phyloP scores from a whole-genome alignment of 345 rosid species.

The Brassica carinata region DNA sequence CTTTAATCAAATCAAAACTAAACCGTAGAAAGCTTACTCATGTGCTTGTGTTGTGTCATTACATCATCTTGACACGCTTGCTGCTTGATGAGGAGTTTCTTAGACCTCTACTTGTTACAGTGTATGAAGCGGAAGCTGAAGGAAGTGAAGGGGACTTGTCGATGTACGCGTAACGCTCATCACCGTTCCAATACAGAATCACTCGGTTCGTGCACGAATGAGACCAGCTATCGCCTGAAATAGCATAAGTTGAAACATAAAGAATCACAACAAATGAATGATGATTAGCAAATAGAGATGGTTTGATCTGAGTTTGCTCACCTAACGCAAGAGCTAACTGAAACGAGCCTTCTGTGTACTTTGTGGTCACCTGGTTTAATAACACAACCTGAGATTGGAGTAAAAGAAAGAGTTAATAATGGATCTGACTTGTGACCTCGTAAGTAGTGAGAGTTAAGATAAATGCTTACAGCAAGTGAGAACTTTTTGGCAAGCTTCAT shows the following conservation, averaged over 20 bases:
- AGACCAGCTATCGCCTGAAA: slow-evolving; percentile 66
- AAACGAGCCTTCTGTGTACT: slow-evolving; percentile 71
- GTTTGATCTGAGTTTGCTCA: slow-evolving; percentile 24
- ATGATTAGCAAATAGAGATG: neutral
- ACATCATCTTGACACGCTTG: slow-evolving; percentile 71
- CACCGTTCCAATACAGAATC: slow-evolving; percentile 73
- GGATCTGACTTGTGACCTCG: neutral
- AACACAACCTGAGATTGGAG: slow-evolving; percentile 68
- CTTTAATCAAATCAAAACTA: neutral
- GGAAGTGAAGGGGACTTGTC: slow-evolving; percentile 76
- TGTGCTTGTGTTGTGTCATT: neutral
- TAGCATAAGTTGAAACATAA: neutral
- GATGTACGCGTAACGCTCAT: slow-evolving; percentile 19
- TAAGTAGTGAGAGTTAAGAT: neutral
- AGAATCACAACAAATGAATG: slow-evolving; percentile 7
- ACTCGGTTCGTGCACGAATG: neutral
- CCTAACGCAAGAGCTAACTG: slow-evolving; percentile 90
- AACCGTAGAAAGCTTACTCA: slow-evolving; percentile 21
- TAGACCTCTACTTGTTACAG: slow-evolving; percentile 36
- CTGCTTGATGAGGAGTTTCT: slow-evolving; percentile 57
- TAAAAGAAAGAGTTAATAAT: neutral
- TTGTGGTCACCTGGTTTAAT: slow-evolving; percentile 89
- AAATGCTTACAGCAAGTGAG: slow-evolving; percentile 68
- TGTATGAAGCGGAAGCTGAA: slow-evolving; percentile 65
- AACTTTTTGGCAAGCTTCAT: slow-evolving; percentile 86